phyloP scores from a whole-genome alignment of 2,329 filamentous ascomycete species.

The Pestalotiopsis fici region DNA sequence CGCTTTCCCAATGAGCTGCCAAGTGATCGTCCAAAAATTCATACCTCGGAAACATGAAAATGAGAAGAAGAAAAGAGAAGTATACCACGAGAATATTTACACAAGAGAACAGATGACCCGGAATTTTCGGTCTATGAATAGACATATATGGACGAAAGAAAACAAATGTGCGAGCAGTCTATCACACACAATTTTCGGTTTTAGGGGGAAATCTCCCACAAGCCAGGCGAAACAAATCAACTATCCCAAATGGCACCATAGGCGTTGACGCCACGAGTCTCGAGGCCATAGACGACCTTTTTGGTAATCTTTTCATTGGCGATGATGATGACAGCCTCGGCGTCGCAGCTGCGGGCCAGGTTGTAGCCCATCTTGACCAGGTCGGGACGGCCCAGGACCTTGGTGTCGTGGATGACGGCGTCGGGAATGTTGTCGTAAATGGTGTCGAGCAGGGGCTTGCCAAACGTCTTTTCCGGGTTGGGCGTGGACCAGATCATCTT shows the following conservation, averaged over 20 bases:
- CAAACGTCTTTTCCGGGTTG: conserved; percentile 63
- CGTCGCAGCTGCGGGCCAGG: conserved; percentile 52
- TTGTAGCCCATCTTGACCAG: conserved; percentile 51
- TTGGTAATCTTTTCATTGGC: conserved; percentile 69
- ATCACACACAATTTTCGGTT: background rate
- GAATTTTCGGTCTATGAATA: background rate
- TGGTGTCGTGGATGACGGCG: conserved; percentile 70
- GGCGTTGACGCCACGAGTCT: conserved; percentile 64
- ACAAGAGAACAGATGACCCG: background rate
- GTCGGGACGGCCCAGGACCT: conserved; percentile 58
- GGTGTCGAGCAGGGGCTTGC: conserved; percentile 52
- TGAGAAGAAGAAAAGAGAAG: background rate
- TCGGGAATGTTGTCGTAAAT: conserved; percentile 60
- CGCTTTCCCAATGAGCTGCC: background rate
- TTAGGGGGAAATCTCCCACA: background rate
- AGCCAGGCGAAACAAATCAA: conserved; percentile 27
- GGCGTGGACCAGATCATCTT: conserved; percentile 71
- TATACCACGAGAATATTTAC: background rate
- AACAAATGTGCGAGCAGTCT: background rate
- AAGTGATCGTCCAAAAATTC: background rate
- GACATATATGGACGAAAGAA: too few species aligned
- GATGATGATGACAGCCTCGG: conserved; percentile 75
- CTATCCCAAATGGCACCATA: conserved; percentile 77
- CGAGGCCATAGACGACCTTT: conserved; percentile 69
- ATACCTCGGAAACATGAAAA: background rate